These are phyloP conservation scores for Dionaea muscipula DNA, from an alignment of 179 eudicot species.

Conservation along the genomic window DNA sequence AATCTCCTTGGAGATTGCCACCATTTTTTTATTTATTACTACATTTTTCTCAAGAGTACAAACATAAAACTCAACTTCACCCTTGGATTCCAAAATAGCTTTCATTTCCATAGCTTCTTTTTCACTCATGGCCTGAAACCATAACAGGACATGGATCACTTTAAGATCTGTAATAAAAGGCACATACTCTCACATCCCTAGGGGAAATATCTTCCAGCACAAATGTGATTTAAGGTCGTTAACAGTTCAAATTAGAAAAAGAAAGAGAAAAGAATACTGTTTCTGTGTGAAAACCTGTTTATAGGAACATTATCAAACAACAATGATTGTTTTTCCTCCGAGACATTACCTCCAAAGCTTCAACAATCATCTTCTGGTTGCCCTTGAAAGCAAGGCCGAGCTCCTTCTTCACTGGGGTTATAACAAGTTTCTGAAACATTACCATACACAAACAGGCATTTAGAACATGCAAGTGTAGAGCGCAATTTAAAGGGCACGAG, in stretches of 20 bases:
- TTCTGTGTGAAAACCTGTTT: too few relatives aligned
- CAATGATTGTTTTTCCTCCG: too few relatives aligned
- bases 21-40: slow-evolving; percentile 64
- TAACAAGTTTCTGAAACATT: slow-evolving; percentile 61
- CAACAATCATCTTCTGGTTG: slow-evolving; percentile 68
- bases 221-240: too few relatives aligned
- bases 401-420: slow-evolving; percentile 75
- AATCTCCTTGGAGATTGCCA: slow-evolving; percentile 60
- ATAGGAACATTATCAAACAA: too few relatives aligned
- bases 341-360: slow-evolving; percentile 74
- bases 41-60: slow-evolving; percentile 73
- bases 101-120: slow-evolving; percentile 90
- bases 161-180: too few relatives aligned
- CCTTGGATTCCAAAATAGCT: slow-evolving; percentile 61
- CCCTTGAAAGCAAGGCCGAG: slow-evolving; percentile 95
- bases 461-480: neutral
- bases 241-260: too few relatives aligned
- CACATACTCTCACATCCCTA: too few relatives aligned
- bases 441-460: neutral
- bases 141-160: too few relatives aligned
- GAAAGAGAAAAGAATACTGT: neutral
- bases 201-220: too few relatives aligned
- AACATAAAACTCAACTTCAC: slow-evolving; percentile 56
- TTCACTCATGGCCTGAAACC: slow-evolving; percentile 68
- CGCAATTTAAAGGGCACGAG: neutral